phyloP scores from a whole-genome alignment of 768 basidiomycete species.

The Galerina marginata region DNA sequence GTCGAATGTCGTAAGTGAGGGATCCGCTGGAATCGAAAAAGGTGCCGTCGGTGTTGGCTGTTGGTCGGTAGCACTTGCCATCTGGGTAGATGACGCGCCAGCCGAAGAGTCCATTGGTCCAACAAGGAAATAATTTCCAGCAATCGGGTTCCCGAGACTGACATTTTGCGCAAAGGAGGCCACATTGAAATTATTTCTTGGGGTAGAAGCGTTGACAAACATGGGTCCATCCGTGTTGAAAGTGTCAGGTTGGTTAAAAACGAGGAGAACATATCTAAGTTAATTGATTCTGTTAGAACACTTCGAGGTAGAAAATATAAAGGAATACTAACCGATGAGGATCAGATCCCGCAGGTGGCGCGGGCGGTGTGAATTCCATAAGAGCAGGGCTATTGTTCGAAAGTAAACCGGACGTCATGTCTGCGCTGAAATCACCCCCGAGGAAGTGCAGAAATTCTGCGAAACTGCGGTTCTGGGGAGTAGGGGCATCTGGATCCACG shows the following conservation, averaged over 20 bases:
- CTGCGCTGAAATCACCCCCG: slow-evolving; percentile 41
- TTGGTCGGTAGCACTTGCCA: slow-evolving; percentile 7
- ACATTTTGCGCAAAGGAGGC: slow-evolving; percentile 38
- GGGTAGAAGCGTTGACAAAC: slow-evolving; percentile 40
- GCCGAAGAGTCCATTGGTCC: slow-evolving; percentile 32
- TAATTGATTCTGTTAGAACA: background rate
- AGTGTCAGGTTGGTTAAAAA: slow-evolving; percentile 37
- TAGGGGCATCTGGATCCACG: slow-evolving; percentile 51
- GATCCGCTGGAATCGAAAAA: background rate
- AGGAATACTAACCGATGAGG: slow-evolving; percentile 44
- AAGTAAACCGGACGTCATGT: slow-evolving; percentile 33
- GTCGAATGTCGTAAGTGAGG: background rate
- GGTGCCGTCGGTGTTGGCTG: slow-evolving; percentile 10
- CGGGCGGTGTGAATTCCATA: slow-evolving; percentile 43
- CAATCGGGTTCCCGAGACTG: slow-evolving; percentile 41
- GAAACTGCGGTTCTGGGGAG: slow-evolving; percentile 40
- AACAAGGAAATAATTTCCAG: slow-evolving; percentile 50
- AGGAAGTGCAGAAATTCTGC: slow-evolving; percentile 48
- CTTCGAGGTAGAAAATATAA: background rate
- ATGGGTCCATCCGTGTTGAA: slow-evolving; percentile 34
- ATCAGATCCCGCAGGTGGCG: slow-evolving; percentile 46
- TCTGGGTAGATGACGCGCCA: slow-evolving; percentile 12
- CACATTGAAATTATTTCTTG: slow-evolving; percentile 45
- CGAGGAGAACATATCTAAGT: slow-evolving; percentile 39
- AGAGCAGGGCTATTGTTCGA: slow-evolving; percentile 45